Conservation (phyloP, 2,329 filamentous ascomycete genomes). For the Colletotrichum salicis region DNA sequence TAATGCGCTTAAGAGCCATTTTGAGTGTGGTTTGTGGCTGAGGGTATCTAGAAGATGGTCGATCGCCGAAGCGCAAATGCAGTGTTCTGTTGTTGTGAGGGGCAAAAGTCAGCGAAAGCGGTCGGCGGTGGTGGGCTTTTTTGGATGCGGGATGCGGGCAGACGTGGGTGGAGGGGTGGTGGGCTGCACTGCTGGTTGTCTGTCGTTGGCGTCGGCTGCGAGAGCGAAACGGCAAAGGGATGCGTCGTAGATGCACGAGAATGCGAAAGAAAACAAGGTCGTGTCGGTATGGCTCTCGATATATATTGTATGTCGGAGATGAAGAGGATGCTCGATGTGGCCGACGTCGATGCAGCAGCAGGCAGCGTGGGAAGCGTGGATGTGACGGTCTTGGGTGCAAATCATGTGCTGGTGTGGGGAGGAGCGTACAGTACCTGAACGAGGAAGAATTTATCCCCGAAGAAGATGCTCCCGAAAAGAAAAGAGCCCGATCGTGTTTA, state of each 20-base stretch:
- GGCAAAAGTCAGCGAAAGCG: slow-evolving; percentile 36
- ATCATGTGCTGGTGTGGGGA: background rate
- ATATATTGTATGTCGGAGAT: background rate
- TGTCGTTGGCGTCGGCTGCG: slow-evolving; percentile 1
- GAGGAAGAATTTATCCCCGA: slow-evolving; percentile 16
- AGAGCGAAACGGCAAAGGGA: background rate
- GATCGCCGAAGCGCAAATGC: slow-evolving; percentile 31
- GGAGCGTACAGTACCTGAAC: slow-evolving; percentile 22
- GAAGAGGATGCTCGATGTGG: background rate
- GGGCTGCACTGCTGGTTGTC: slow-evolving; percentile 3
- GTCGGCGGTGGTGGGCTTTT: slow-evolving; percentile 34
- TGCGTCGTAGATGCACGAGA: background rate
- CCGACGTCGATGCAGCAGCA: slow-evolving; percentile 4
- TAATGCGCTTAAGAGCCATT: slow-evolving; percentile 94
- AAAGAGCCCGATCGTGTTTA: background rate
- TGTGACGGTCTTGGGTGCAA: slow-evolving; percentile 3
- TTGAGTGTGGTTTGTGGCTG: slow-evolving; percentile 41
- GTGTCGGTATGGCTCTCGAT: background rate
- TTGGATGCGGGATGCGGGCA: slow-evolving; percentile 26
- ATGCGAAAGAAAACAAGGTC: background rate
- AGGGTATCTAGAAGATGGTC: slow-evolving; percentile 37
- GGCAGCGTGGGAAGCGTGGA: background rate
- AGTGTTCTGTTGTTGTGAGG: slow-evolving; percentile 36
- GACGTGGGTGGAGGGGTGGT: background rate
- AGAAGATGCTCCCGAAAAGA: background rate